Base-by-base conservation (phyloP, 2,329 filamentous ascomycete genomes). In the Fusarium nelsonii region DNA sequence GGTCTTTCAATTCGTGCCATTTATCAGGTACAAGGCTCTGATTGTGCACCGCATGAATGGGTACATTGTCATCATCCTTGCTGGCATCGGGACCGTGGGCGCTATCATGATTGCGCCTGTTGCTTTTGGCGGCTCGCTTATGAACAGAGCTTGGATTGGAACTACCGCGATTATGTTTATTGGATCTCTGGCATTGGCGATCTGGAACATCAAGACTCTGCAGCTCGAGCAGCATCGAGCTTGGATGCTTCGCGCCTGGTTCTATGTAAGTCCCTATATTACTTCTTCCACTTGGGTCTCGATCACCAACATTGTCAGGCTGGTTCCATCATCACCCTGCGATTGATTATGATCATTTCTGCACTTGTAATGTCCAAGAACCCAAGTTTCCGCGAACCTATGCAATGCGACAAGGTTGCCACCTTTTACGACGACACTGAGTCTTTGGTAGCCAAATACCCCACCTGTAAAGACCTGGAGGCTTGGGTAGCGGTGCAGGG, bases 181-280 rank as follows among this genome's bases (percentile, higher is more conserved):
- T 0, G 70, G 75, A 3, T 78, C 81, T 7, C 71, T 87, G 14
- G 65, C 73, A 0, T 64, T 89, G 36, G 84, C 87, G 1, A 83
- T 83, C 32, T 79, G 84, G 73, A 89, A 89, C 62, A 84, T 90
- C 74, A 88, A 86, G 74, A 77, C 80, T 2, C 73, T 90, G 4
- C 87, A 90, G 70, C 87, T 91, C 45, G 86, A 89, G 39, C 84
- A 90, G 70, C 88, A 90, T 60, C 82, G 88, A 1, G 85, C 85
- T 6, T 90, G 87, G 87, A 90, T 90, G 87, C 73, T 90, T 18
- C 75, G 88, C 1, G 52, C 64, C 4, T 68, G 64, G 63, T 67
- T 68, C 20, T 67, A 63, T 5, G 63, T 67, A 45, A 26, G 63
- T 45, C 4, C 11, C 5, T 0, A 6, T 6, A 2, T 1, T 2